A percentile compares a stretch with the other conserved stretches of the same genome.
Evolutionary conservation across 1,139 yeast genomes (phyloP).

Genomic region (Hansenula lynferdii): DNA sequence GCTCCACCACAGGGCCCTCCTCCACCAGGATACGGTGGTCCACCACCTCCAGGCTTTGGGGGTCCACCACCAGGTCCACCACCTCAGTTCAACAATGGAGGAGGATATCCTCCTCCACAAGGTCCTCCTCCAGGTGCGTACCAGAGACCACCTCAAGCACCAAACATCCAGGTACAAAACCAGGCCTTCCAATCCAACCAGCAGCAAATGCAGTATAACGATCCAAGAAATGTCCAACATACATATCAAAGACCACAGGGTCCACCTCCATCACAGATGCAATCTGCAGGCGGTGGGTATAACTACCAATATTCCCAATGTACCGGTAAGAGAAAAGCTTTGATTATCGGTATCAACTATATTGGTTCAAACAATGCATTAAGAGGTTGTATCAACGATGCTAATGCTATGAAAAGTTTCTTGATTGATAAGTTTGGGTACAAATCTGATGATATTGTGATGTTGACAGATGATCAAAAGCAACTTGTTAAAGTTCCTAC

Average conservation of each 20-base stretch:
- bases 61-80: slow-evolving; percentile 5
- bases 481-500: slow-evolving; percentile 70
- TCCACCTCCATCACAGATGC: slow-evolving; percentile 29
- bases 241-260: slow-evolving; percentile 5
- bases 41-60: background rate
- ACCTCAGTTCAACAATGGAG: background rate
- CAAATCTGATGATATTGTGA: slow-evolving; percentile 74
- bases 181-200: slow-evolving; percentile 1
- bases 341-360: slow-evolving; percentile 84
- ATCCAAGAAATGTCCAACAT: slow-evolving; percentile 21
- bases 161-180: slow-evolving; percentile 4
- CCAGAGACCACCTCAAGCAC: slow-evolving; percentile 4
- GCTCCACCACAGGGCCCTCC: slow-evolving; percentile 4
- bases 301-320: slow-evolving; percentile 69
- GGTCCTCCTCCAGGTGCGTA: slow-evolving; percentile 8
- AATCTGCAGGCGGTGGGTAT: slow-evolving; percentile 29
- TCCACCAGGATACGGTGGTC: background rate
- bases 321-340: slow-evolving; percentile 73
- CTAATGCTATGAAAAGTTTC: slow-evolving; percentile 56
- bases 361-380: slow-evolving; percentile 63
- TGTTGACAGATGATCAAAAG: slow-evolving; percentile 70
- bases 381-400: slow-evolving; percentile 87
- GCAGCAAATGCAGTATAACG: slow-evolving; percentile 27
- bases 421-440: slow-evolving; percentile 61
- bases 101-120: slow-evolving; percentile 3